These are phyloP conservation scores for Diplogelasinospora grovesii DNA, from an alignment of 495 filamentous ascomycete genomes.

Conservation along the genomic window DNA sequence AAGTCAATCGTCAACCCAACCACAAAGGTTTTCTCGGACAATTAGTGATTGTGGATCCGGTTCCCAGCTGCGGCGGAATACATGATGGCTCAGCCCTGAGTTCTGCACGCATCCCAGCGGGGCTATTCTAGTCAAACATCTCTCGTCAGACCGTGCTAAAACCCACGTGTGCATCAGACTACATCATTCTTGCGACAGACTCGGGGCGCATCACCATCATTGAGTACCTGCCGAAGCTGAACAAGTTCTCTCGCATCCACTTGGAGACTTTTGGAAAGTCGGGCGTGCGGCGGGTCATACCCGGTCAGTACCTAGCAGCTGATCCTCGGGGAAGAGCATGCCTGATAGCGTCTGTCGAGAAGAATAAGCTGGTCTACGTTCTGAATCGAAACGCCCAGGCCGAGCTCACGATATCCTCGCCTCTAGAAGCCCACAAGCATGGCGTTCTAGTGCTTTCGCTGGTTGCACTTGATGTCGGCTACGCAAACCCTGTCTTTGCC, in stretches of 20 bases:
- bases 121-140: no score
- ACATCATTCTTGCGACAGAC: slow-evolving; percentile 91
- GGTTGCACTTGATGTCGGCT: slow-evolving; percentile 84
- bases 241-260: slow-evolving; percentile 82
- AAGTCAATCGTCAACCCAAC: no score
- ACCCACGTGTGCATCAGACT: no score
- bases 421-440: slow-evolving; percentile 95
- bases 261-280: slow-evolving; percentile 98
- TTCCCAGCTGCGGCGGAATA: no score
- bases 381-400: slow-evolving; percentile 92
- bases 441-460: slow-evolving; percentile 86
- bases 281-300: slow-evolving; percentile 87
- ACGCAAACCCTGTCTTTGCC: slow-evolving; percentile 94
- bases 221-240: slow-evolving; percentile 82
- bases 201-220: slow-evolving; percentile 91
- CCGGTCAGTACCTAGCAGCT: slow-evolving; percentile 88
- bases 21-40: no score
- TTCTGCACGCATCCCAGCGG: no score
- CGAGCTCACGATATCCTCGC: slow-evolving; percentile 92
- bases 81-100: no score
- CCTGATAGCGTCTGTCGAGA: slow-evolving; percentile 88
- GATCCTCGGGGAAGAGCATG: slow-evolving; percentile 95
- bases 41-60: no score
- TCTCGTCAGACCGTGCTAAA: no score
- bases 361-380: slow-evolving; percentile 99